These are phyloP conservation scores for Aspergillus leporis DNA, from an alignment of 495 filamentous ascomycete genomes.

Conservation along the genomic window DNA sequence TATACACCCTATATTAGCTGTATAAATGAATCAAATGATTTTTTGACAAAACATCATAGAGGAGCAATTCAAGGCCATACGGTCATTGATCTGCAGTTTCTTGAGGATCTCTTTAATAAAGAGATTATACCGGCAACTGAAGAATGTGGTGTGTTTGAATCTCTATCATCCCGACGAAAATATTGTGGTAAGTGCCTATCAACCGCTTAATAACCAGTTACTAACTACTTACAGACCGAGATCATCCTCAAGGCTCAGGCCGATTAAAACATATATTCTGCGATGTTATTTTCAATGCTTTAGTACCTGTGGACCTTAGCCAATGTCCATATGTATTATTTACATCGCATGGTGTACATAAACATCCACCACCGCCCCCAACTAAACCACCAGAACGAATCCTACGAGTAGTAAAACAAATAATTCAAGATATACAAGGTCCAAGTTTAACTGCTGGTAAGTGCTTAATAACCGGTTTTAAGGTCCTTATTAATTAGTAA, in stretches of 20 bases:
- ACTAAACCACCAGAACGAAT: constrained; percentile 10
- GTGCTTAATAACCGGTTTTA: constrained; percentile 5
- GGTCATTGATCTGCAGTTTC: constrained; percentile 5
- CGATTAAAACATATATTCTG: not conserved
- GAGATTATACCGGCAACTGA: constrained; percentile 1
- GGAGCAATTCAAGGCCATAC: not conserved
- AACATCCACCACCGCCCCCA: constrained; percentile 12
- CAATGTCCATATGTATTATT: constrained; percentile 14
- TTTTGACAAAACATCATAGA: not conserved
- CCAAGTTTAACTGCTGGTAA: constrained; percentile 12
- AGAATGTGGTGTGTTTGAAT: constrained; percentile 9
- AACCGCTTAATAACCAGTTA: not conserved
- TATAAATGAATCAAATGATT: not conserved
- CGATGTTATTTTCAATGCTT: constrained; percentile 11
- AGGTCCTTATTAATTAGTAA: not conserved
- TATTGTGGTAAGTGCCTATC: constrained; percentile 10
- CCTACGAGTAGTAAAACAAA: constrained; percentile 1
- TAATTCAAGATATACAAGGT: constrained; percentile 5
- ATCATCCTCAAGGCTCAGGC: constrained; percentile 7
- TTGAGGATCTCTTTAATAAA: constrained; percentile 3
- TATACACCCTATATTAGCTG: not conserved
- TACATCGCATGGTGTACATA: constrained; percentile 12
- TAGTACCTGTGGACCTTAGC: constrained; percentile 11
- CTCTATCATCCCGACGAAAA: constrained; percentile 4
- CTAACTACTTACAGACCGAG: not conserved